Conservation (phyloP, 306 rosid genomes). For the Prunus mongolica region DNA sequence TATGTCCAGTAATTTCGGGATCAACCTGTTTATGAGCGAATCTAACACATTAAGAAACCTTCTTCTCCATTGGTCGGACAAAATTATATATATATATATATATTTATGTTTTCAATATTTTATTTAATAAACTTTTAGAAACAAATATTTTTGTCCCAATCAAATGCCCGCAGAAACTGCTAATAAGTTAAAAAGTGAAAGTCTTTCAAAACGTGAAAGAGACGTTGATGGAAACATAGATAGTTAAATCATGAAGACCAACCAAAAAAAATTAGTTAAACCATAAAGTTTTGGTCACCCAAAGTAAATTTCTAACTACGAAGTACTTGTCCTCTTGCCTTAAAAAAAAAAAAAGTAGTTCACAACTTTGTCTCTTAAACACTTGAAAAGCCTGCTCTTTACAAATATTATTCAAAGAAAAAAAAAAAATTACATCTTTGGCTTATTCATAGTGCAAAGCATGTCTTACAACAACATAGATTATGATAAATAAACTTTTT, state of each 20-base stretch:
- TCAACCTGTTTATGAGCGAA: too few species aligned
- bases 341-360: background rate
- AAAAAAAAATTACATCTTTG: background rate
- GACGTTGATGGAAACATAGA: background rate
- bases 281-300: constrained; percentile 8
- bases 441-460: background rate
- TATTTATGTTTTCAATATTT: too few species aligned
- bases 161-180: too few species aligned
- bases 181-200: too few species aligned
- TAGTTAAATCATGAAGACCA: too few species aligned
- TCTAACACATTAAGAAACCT: too few species aligned
- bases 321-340: background rate
- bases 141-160: too few species aligned
- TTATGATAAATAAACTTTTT: background rate
- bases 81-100: too few species aligned
- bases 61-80: too few species aligned
- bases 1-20: too few species aligned
- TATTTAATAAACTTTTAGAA: too few species aligned
- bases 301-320: background rate
- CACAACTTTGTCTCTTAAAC: background rate
- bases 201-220: background rate
- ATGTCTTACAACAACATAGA: too few species aligned
- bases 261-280: background rate
- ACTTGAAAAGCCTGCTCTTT: background rate
- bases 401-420: background rate